Percentiles rank a stretch among this genome's conserved stretches.
phyloP scores from a whole-genome alignment of 495 filamentous ascomycete species.

The Penicillium pulvis region DNA sequence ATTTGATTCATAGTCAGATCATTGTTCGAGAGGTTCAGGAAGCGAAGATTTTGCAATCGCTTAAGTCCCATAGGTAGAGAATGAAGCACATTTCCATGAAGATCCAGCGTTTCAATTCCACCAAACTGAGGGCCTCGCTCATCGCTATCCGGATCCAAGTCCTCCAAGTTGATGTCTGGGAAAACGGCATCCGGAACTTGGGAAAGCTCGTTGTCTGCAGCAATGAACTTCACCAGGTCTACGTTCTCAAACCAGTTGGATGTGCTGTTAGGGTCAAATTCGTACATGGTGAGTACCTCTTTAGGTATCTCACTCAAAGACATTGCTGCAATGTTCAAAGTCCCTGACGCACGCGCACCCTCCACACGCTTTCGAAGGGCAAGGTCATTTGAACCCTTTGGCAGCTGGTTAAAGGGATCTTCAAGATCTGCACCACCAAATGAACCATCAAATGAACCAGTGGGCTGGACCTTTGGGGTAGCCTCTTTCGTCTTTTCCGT shows the following conservation, averaged over 20 bases:
- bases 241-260: constrained; percentile 89
- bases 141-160: constrained; percentile 61
- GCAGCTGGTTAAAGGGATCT: constrained; percentile 70
- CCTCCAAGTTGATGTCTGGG: constrained; percentile 65
- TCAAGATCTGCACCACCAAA: constrained; percentile 50
- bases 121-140: constrained; percentile 76
- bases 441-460: constrained; percentile 39
- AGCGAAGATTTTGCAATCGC: constrained; percentile 69
- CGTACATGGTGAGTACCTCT: constrained; percentile 90
- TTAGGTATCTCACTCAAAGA: constrained; percentile 76
- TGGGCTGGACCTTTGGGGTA: constrained; percentile 21
- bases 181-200: constrained; percentile 71
- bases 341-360: constrained; percentile 74
- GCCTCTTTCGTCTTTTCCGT: constrained; percentile 26
- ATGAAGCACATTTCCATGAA: constrained; percentile 79
- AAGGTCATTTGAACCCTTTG: constrained; percentile 60
- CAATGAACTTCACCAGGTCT: constrained; percentile 84
- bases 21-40: constrained; percentile 86
- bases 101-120: constrained; percentile 77
- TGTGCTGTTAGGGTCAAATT: constrained; percentile 61
- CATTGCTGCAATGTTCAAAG: constrained; percentile 88
- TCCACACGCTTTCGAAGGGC: constrained; percentile 75
- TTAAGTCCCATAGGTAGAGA: constrained; percentile 74
- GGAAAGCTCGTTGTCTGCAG: constrained; percentile 89
- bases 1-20: constrained; percentile 69